phyloP scores from a whole-genome alignment of 495 filamentous ascomycete genomes.

The Aspergillus affinis region DNA sequence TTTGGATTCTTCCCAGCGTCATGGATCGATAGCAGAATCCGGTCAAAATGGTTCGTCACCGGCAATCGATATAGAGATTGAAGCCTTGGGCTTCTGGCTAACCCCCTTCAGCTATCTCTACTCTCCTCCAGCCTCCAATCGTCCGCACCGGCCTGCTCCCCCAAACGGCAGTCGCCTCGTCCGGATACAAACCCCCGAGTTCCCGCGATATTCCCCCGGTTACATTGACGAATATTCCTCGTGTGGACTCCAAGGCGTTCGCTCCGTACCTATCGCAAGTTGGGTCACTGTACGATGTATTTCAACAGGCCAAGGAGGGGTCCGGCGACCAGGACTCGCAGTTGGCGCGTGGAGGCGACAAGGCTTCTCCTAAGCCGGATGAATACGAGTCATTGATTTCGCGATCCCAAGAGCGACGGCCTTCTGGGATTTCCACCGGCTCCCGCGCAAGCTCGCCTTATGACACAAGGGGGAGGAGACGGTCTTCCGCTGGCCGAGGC shows the following conservation, averaged over 20 bases:
- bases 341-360: slow-evolving; percentile 27
- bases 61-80: background rate
- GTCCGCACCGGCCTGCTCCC: slow-evolving; percentile 82
- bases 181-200: slow-evolving; percentile 79
- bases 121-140: slow-evolving; percentile 85
- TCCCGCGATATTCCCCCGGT: slow-evolving; percentile 93
- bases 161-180: slow-evolving; percentile 64
- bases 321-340: slow-evolving; percentile 56
- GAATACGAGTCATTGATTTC: slow-evolving; percentile 37
- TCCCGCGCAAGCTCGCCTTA: slow-evolving; percentile 45
- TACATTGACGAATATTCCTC: slow-evolving; percentile 83
- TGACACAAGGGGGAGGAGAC: slow-evolving; percentile 34
- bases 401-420: slow-evolving; percentile 39
- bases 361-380: slow-evolving; percentile 34
- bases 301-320: slow-evolving; percentile 70
- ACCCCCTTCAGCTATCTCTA: slow-evolving; percentile 72
- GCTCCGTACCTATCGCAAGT: slow-evolving; percentile 80
- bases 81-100: slow-evolving; percentile 13
- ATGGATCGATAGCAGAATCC: slow-evolving; percentile 66
- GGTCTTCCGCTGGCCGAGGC: slow-evolving; percentile 35
- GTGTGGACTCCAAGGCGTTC: slow-evolving; percentile 77
- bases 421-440: slow-evolving; percentile 35
- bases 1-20: slow-evolving; percentile 64
- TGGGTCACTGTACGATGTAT: slow-evolving; percentile 76
- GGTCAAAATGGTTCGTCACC: slow-evolving; percentile 69